Base-by-base conservation (phyloP, 805 yeast species). In the Saccharomycopsis amapae region DNA sequence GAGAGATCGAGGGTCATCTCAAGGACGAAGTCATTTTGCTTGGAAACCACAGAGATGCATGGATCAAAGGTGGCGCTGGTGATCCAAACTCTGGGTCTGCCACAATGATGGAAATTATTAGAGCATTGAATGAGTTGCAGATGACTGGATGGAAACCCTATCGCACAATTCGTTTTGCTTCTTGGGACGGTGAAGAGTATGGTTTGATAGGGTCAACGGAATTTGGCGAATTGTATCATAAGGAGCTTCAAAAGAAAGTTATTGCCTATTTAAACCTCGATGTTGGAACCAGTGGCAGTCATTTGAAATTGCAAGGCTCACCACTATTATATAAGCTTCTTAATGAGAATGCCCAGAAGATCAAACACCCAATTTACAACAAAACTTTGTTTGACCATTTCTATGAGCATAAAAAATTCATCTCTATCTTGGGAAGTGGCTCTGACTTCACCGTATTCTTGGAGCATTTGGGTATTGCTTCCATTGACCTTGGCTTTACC, bases 171-270 rank as follows among this genome's bases (percentile, higher is more conserved):
- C 18, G 31, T 12, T 45, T 49, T 28, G 37, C 43, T 3, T 45
- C 46, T 4, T 45, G 43, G 43, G 49, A 49, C 20, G 46, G 37
- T 12, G 43, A 45, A 52, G 86, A 79, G 56, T 74, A 74, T 51
- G 89, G 84, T 0, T 63, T 78, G 46, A 53, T 85, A 26, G 95
- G 95, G 1, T 78, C 87, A 0, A 80, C 90, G 0, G 93, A 85
- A 55, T 83, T 71, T 66, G 87, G 80, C 4, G 90, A 84, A 58
- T 76, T 76, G 45, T 66, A 75, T 46, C 69, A 69, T 1, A 57
- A 65, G 17, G 55, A 56, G 25, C 60, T 83, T 26, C 63, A 67
- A 36, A 67, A 65, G 33, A 68, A 71, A 38, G 80, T 75, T 0
- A 69, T 82, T 31, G 85, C 84, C 0, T 84, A 84, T 59, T 56